Evolutionary conservation across 805 yeast species (phyloP).

Genomic region (Yarrowia divulgata): DNA sequence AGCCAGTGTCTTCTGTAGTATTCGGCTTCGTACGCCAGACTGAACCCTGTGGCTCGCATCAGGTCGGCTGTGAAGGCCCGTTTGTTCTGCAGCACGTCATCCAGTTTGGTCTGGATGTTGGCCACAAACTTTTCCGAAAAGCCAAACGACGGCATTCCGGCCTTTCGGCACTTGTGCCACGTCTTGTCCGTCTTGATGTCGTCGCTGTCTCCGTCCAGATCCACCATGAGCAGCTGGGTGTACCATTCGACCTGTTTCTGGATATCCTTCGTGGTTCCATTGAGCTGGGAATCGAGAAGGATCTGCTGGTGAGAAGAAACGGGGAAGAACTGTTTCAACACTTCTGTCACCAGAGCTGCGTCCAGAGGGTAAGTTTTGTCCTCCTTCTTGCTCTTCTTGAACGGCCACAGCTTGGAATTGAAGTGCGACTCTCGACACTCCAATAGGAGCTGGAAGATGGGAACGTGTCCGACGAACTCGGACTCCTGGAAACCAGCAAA

Average conservation of each 20-base stretch:
- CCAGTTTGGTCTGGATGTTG: constrained; percentile 31
- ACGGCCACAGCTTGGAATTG: constrained; percentile 5
- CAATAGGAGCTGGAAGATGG: background rate
- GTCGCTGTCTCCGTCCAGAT: constrained; percentile 33
- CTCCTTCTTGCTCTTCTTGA: constrained; percentile 9
- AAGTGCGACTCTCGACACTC: constrained; percentile 20
- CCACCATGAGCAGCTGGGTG: constrained; percentile 31
- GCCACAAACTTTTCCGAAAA: constrained; percentile 33
- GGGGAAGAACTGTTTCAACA: background rate
- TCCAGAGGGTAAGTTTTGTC: background rate
- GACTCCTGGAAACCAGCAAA: constrained; percentile 23
- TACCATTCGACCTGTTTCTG: constrained; percentile 35
- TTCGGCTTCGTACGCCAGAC: constrained; percentile 18
- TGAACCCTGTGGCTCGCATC: constrained; percentile 23
- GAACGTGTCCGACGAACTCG: constrained; percentile 23
- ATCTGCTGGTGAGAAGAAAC: constrained; percentile 23
- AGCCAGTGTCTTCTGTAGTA: constrained; percentile 35
- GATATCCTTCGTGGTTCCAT: constrained; percentile 13
- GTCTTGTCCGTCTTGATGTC: constrained; percentile 29
- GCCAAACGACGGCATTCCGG: constrained; percentile 25
- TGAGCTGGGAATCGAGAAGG: constrained; percentile 12
- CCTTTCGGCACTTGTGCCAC: constrained; percentile 31
- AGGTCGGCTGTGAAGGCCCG: constrained; percentile 30
- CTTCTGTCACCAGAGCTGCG: constrained; percentile 10
- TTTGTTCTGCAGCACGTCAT: constrained; percentile 22